These are phyloP conservation scores for Barnettozyma hawaiiensis DNA, from an alignment of 1,139 yeast genomes.

Conservation along the genomic window DNA sequence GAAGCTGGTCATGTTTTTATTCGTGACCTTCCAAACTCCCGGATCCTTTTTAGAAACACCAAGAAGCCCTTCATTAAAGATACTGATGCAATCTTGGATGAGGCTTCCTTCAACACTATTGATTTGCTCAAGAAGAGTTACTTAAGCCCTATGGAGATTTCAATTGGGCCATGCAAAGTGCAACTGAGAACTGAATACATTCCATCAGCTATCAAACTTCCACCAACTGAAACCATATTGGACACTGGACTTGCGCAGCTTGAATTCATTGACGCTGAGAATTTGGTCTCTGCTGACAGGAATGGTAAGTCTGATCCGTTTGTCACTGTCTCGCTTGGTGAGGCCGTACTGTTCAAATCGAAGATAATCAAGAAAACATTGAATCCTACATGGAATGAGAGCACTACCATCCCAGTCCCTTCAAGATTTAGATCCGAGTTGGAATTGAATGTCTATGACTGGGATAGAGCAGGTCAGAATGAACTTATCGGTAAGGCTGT, in stretches of 20 bases:
- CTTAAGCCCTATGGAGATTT: constrained; percentile 40
- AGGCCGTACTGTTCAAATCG: constrained; percentile 49
- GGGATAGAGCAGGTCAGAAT: constrained; percentile 72
- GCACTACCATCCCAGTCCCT: constrained; percentile 48
- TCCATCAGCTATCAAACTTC: constrained; percentile 51
- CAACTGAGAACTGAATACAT: constrained; percentile 50
- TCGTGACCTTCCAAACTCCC: constrained; percentile 64
- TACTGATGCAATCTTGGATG: constrained; percentile 45
- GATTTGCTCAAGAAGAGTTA: constrained; percentile 48
- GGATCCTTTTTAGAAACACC: constrained; percentile 48
- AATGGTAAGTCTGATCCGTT: constrained; percentile 77
- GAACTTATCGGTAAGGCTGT: constrained; percentile 50
- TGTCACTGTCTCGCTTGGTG: constrained; percentile 47
- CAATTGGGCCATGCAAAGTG: constrained; percentile 40
- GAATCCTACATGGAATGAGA: constrained; percentile 67
- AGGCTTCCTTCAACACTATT: constrained; percentile 43
- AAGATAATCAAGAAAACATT: constrained; percentile 59
- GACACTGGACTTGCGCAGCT: constrained; percentile 62
- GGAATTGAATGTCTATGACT: constrained; percentile 52
- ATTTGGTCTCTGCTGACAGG: constrained; percentile 52
- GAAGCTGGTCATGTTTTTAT: constrained; percentile 56
- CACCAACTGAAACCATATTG: constrained; percentile 53
- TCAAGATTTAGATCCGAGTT: constrained; percentile 55
- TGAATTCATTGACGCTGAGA: constrained; percentile 50
- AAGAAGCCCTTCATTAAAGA: constrained; percentile 43